These are phyloP conservation scores for Cucurbita argyrosperma DNA, from an alignment of 306 rosid genomes.

Conservation along the genomic window DNA sequence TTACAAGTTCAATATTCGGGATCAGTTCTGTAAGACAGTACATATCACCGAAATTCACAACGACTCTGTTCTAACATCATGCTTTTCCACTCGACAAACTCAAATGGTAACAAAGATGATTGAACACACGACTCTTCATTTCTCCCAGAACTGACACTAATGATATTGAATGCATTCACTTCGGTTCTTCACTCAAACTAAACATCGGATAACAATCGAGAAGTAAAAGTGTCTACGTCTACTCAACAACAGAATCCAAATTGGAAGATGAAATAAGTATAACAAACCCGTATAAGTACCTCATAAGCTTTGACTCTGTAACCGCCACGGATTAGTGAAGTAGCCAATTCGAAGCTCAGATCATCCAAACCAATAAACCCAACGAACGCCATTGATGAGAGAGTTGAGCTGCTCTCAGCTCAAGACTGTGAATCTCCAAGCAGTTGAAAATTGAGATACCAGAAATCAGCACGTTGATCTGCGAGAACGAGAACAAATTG, in stretches of 20 bases:
- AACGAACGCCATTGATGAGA: constrained; percentile 3
- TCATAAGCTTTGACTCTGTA: constrained; percentile 1
- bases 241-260: neutral
- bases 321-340: constrained; percentile 5
- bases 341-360: constrained; percentile 6
- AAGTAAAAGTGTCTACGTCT: neutral
- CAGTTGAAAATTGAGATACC: too few species aligned
- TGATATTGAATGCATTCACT: neutral
- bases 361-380: constrained; percentile 9
- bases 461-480: too few species aligned
- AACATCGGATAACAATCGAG: neutral
- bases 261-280: neutral
- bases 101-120: neutral
- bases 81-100: neutral
- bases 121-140: neutral
- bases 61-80: neutral
- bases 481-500: too few species aligned
- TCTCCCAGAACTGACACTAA: neutral
- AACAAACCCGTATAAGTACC: neutral
- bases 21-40: neutral
- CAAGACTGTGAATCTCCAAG: too few species aligned
- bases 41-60: neutral
- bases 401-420: neutral
- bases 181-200: neutral
- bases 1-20: neutral